These are phyloP conservation scores for Backusella luteola DNA, from an alignment of 192 early-diverging fungal species.

Conservation along the genomic window DNA sequence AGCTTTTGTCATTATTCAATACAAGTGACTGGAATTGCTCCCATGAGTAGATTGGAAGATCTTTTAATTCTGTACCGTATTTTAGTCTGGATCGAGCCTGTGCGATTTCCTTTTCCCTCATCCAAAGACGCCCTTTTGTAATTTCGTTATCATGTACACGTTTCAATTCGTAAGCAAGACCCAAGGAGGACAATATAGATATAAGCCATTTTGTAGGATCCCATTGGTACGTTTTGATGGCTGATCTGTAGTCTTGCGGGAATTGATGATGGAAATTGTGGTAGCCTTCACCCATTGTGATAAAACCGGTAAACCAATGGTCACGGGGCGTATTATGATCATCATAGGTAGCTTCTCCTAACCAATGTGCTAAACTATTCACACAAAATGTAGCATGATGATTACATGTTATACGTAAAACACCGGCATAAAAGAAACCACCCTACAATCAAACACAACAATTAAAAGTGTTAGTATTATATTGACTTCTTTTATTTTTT, in stretches of 20 bases:
- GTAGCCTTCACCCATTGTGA: constrained; percentile 80
- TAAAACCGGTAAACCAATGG: constrained; percentile 76
- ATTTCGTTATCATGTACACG: constrained; percentile 78
- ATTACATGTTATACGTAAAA: constrained; percentile 71
- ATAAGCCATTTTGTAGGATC: constrained; percentile 90
- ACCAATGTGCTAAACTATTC: constrained; percentile 77
- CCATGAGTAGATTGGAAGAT: constrained; percentile 67
- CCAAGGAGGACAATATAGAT: constrained; percentile 46
- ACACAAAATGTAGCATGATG: constrained; percentile 90
- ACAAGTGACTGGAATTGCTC: constrained; percentile 62
- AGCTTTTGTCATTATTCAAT: constrained; percentile 61
- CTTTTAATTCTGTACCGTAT: constrained; percentile 69
- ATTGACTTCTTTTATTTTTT: neutral
- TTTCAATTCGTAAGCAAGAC: constrained; percentile 70
- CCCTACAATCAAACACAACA: constrained; percentile 33
- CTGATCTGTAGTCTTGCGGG: constrained; percentile 82
- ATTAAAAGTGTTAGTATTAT: neutral
- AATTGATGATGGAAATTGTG: constrained; percentile 90
- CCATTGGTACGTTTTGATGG: constrained; percentile 73
- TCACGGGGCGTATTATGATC: constrained; percentile 79
- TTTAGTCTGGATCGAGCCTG: constrained; percentile 55
- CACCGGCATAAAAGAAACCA: constrained; percentile 74
- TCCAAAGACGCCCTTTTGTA: constrained; percentile 70
- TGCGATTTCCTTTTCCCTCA: constrained; percentile 76
- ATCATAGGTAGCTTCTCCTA: constrained; percentile 77